Evolutionary conservation across 306 rosid species (phyloP).

Genomic region (Prosopis cineraria): DNA sequence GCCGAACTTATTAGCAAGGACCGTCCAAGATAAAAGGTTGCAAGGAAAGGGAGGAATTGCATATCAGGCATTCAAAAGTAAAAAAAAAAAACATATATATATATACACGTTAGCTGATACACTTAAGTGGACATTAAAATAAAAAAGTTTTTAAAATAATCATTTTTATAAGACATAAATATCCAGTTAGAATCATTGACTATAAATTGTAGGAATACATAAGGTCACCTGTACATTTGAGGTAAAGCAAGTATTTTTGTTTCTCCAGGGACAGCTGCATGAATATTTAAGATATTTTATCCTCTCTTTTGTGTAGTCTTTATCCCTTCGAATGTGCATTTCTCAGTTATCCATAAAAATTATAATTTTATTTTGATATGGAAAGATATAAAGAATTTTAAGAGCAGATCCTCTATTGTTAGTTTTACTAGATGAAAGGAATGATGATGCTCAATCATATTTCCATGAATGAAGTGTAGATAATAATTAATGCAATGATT

Average conservation of each 20-base stretch:
- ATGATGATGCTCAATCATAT: neutral
- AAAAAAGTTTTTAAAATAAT: too few species aligned
- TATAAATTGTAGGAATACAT: neutral
- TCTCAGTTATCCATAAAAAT: neutral
- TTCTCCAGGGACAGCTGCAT: neutral
- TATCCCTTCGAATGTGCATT: neutral
- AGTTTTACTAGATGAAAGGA: neutral
- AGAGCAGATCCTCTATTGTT: neutral
- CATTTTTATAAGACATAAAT: neutral
- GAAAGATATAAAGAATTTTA: neutral
- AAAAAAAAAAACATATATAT: too few species aligned
- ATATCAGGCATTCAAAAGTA: neutral
- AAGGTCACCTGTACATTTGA: neutral
- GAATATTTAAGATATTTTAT: neutral
- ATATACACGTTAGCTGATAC: neutral
- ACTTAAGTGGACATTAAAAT: neutral
- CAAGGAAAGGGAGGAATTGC: neutral
- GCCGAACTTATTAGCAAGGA: neutral
- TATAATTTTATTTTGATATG: neutral
- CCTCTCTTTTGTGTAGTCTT: neutral
- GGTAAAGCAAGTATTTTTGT: neutral
- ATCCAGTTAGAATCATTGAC: neutral
- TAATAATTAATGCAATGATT: slow-evolving; percentile 16
- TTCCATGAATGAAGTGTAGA: slow-evolving; percentile 10
- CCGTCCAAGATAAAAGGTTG: neutral